Evolutionary conservation across 192 early-diverging fungal species (phyloP).

Genomic region (Phycomyces nitens): DNA sequence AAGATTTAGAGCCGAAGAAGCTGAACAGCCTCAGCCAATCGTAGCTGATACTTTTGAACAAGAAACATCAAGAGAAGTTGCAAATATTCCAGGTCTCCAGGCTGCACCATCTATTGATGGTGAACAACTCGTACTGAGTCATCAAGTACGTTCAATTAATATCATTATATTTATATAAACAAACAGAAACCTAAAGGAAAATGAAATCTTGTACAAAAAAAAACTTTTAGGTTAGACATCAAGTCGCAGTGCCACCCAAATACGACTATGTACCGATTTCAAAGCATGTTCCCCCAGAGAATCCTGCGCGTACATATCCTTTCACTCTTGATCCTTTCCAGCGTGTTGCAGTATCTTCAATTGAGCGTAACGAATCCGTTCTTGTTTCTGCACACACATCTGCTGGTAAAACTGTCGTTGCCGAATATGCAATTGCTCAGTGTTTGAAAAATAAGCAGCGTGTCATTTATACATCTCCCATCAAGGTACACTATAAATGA

Average conservation of each 20-base stretch:
- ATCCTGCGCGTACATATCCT: slow-evolving; percentile 84
- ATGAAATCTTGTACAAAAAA: neutral
- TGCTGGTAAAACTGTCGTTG: slow-evolving; percentile 97
- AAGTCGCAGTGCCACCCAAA: slow-evolving; percentile 86
- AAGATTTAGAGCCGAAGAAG: slow-evolving; percentile 18
- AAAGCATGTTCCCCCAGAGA: slow-evolving; percentile 72
- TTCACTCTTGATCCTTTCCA: slow-evolving; percentile 97
- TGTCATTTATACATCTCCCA: slow-evolving; percentile 96
- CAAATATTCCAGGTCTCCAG: slow-evolving; percentile 51
- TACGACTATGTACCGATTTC: slow-evolving; percentile 86
- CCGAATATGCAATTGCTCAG: slow-evolving; percentile 97
- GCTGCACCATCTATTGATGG: slow-evolving; percentile 44
- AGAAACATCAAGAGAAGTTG: slow-evolving; percentile 64
- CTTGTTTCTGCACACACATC: slow-evolving; percentile 94
- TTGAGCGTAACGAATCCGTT: slow-evolving; percentile 91
- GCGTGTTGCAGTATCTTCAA: slow-evolving; percentile 79
- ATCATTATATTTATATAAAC: neutral
- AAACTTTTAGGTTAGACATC: slow-evolving; percentile 75
- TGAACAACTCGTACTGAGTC: slow-evolving; percentile 38
- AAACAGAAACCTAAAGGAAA: neutral
- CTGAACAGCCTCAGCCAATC: slow-evolving; percentile 42
- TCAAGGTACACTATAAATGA: slow-evolving; percentile 62
- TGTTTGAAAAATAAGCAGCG: slow-evolving; percentile 84
- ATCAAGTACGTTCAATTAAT: slow-evolving; percentile 46
- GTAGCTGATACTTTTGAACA: slow-evolving; percentile 69